Conservation (phyloP, 176 grass and related monocot species). For the Poa pratensis region DNA sequence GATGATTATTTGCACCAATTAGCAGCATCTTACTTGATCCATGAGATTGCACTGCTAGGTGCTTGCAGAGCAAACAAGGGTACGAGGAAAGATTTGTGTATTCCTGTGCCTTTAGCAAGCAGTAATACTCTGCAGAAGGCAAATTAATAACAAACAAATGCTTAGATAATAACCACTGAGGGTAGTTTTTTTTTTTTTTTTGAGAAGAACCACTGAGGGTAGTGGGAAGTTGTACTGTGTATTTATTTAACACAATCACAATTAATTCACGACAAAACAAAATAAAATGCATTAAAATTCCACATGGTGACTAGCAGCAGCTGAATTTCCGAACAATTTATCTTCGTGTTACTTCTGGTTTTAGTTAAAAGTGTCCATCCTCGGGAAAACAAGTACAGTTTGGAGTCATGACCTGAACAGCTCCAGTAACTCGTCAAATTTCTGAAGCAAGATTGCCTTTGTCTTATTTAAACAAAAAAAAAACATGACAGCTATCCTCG, state of each 20-base stretch:
- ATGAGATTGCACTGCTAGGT: constrained; percentile 71
- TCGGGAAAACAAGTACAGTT: neutral
- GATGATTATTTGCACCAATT: constrained; percentile 13
- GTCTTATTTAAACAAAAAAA: neutral
- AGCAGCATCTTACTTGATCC: constrained; percentile 85
- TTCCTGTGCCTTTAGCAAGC: constrained; percentile 81
- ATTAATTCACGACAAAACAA: neutral
- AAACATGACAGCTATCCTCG: neutral
- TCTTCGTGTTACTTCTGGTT: neutral
- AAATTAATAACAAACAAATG: constrained; percentile 22
- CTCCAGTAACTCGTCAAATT: constrained; percentile 1
- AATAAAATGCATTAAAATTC: neutral
- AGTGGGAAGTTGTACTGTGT: no score
- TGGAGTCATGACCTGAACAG: neutral
- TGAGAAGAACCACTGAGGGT: neutral
- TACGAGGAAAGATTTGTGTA: constrained; percentile 93
- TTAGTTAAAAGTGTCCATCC: neutral
- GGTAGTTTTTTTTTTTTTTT: no score
- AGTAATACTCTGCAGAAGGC: constrained; percentile 73
- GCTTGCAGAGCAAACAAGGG: constrained; percentile 89
- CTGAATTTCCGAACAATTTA: neutral
- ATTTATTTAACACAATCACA: neutral
- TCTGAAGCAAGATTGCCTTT: neutral
- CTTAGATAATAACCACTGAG: neutral
- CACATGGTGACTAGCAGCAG: neutral